Conservation (phyloP, 257 asterid species). For the Asclepias syriaca region DNA sequence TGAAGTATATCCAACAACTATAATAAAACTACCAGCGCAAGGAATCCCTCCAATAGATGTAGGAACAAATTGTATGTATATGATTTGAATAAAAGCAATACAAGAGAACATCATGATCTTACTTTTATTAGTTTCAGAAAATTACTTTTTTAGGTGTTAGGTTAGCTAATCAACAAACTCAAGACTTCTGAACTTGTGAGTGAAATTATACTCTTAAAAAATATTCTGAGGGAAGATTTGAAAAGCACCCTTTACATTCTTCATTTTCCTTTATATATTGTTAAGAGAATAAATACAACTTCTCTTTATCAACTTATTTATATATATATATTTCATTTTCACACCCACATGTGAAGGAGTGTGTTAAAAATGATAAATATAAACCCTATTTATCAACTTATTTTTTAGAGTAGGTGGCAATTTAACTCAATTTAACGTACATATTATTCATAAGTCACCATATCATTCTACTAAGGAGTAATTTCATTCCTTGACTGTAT, state of each 20-base stretch:
- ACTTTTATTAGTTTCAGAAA: neutral
- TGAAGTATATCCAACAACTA: neutral
- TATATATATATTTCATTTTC: too few species aligned
- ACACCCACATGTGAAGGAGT: too few species aligned
- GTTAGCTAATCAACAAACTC: neutral
- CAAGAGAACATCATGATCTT: neutral
- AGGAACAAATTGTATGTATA: neutral
- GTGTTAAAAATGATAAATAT: too few species aligned
- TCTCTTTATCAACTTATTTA: too few species aligned
- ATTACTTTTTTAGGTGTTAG: neutral
- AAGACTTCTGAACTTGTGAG: neutral
- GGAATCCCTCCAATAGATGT: neutral
- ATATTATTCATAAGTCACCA: neutral
- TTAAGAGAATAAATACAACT: too few species aligned
- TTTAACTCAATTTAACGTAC: too few species aligned
- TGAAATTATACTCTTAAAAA: neutral
- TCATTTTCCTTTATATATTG: too few species aligned
- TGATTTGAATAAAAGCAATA: neutral
- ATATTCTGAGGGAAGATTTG: neutral
- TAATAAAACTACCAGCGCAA: neutral
- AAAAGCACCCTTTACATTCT: neutral
- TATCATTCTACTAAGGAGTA: neutral
- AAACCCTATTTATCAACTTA: too few species aligned
- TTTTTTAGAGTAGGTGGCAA: too few species aligned
- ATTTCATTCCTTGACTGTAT: neutral